Conservation (phyloP, 352 stramenopile species). For the Elongisporangium undulatum region DNA sequence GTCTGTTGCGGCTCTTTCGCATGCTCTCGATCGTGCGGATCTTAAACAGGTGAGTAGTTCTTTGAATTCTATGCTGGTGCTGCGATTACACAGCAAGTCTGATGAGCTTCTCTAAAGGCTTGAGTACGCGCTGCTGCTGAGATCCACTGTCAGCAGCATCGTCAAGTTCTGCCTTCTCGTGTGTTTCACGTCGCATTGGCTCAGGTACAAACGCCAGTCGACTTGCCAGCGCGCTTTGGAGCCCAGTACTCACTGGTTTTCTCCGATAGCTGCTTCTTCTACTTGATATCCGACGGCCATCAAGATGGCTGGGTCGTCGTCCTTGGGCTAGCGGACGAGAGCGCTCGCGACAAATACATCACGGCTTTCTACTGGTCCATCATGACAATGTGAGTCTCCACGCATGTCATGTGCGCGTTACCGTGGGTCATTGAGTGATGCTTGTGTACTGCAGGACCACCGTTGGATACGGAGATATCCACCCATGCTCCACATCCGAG, state of each 20-base stretch:
- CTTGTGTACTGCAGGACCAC: constrained; percentile 33
- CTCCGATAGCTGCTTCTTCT: constrained; percentile 51
- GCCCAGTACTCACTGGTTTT: background rate
- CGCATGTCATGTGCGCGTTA: no score
- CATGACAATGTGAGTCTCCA: constrained; percentile 64
- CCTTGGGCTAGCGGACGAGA: constrained; percentile 26
- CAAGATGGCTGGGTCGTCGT: constrained; percentile 42
- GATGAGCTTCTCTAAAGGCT: constrained; percentile 19
- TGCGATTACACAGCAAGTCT: background rate
- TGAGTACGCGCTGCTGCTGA: constrained; percentile 66
- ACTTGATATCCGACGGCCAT: constrained; percentile 41
- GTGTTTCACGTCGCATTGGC: constrained; percentile 78
- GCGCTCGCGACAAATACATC: constrained; percentile 52
- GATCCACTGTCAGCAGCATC: constrained; percentile 71
- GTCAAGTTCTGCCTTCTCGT: constrained; percentile 80
- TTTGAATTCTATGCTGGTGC: background rate
- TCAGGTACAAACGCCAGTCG: constrained; percentile 25
- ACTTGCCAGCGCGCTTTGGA: background rate
- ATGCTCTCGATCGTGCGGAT: constrained; percentile 76
- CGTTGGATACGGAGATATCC: constrained; percentile 68
- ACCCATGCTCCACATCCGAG: constrained; percentile 48
- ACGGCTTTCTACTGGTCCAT: constrained; percentile 71
- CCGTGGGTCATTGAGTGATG: background rate
- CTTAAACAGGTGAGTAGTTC: constrained; percentile 32
- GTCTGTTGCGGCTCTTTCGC: constrained; percentile 50